Base-by-base conservation (phyloP, 106 monocot genomes). In the Xerophyta viscosa region DNA sequence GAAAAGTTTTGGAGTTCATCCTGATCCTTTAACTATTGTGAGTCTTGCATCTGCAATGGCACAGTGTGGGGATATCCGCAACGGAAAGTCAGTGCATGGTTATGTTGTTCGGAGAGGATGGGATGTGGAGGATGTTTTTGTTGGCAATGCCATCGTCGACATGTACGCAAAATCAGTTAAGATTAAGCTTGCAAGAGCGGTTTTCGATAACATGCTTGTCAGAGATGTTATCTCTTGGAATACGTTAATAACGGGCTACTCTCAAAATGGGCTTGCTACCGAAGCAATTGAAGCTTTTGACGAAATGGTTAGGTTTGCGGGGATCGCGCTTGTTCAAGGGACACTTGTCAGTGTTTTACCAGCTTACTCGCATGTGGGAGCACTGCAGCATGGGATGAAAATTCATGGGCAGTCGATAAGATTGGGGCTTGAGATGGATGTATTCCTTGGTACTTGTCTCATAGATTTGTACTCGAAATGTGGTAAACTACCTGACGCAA, bases 401-500 rank as follows among this genome's bases (percentile, higher is more conserved):
- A 72, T 85, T 52, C 91, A 91, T 31, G 74, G 62, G 15, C 65
- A 42, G 31, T 33, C 84, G 7, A 61, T 81, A 31, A 55, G 31
- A 45, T 62, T 37, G 1, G 80, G 84, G 18, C 50, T 84, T 19
- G 41, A 77, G 15, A 57, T 48, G 25, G 90, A 91, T 64, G 13
- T 78, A 15, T 91, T 63, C 31, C 72, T 85, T 0, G 72, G 72
- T 19, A 91, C 91, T 37, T 91, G 84, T 68, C 63, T 91, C 6
- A 65, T 85, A 26, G 91, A 91, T 52, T 74, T 85, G 71, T 91
- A 85, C 50, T 77, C 81, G 13, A 91, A 91, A 67, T 85, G 91
- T 36, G 84, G 91, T 31, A 85, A 59, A 44, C 41, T 73, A n/a
- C 37, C 8, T 11, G 81, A 91, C 46, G 71, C 84, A 11, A 56